Percentiles rank a stretch among this genome's conserved stretches.
phyloP scores from a whole-genome alignment of 2,329 filamentous ascomycete genomes.

The Diaporthe velutina region DNA sequence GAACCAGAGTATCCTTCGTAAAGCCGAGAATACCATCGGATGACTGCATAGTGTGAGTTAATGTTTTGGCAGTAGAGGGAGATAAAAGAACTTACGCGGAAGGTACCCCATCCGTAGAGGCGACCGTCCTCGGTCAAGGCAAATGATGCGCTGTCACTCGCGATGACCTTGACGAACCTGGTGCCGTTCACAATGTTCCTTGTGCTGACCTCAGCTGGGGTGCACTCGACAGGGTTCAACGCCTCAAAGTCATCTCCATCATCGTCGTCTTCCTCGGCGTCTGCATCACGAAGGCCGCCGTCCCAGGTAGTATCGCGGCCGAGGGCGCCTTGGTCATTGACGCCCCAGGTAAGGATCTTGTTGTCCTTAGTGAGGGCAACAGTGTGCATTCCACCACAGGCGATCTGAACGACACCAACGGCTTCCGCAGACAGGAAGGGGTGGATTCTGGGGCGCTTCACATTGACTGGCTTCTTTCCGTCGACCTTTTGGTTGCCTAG shows the following conservation, averaged over 20 bases:
- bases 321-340: constrained; percentile 87
- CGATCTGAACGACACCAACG: constrained; percentile 79
- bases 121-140: constrained; percentile 80
- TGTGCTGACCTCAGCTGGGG: constrained; percentile 70
- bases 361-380: constrained; percentile 83
- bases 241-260: constrained; percentile 53
- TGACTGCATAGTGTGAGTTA: constrained; percentile 47
- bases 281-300: constrained; percentile 68
- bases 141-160: constrained; percentile 82
- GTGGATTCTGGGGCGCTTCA: constrained; percentile 81
- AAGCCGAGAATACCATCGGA: constrained; percentile 63
- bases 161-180: constrained; percentile 71
- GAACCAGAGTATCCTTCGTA: constrained; percentile 49
- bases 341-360: constrained; percentile 87
- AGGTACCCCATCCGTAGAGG: constrained; percentile 88
- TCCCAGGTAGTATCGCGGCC: constrained; percentile 78
- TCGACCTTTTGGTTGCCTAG: constrained; percentile 73
- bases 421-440: constrained; percentile 66
- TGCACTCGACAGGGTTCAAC: constrained; percentile 74
- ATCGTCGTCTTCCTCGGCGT: constrained; percentile 60
- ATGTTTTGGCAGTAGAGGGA: not conserved
- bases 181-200: constrained; percentile 46
- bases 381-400: constrained; percentile 86
- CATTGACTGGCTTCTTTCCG: constrained; percentile 74
- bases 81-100: constrained; percentile 61